phyloP scores from a whole-genome alignment of 2,329 filamentous ascomycete species.

The Apiospora marii region DNA sequence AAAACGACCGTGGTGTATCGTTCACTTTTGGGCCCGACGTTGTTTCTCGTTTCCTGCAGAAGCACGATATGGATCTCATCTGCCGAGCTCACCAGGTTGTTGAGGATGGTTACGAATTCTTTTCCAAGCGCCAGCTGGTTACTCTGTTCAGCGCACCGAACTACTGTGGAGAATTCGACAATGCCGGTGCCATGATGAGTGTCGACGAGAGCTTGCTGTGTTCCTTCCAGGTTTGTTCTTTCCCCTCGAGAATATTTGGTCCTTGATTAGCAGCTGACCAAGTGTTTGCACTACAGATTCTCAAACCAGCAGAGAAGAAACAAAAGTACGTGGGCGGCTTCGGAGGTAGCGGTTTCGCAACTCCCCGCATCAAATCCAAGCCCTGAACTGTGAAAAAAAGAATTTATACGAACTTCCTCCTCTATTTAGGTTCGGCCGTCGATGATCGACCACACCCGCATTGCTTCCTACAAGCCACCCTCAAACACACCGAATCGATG shows the following conservation, averaged over 20 bases:
- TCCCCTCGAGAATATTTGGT: slow-evolving; percentile 32
- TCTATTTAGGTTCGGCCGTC: slow-evolving; percentile 92
- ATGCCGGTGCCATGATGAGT: slow-evolving; percentile 99
- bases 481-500: slow-evolving; percentile 33
- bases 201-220: slow-evolving; percentile 98
- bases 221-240: slow-evolving; percentile 86
- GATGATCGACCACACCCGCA: slow-evolving; percentile 64
- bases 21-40: slow-evolving; percentile 99
- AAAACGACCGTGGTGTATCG: slow-evolving; percentile 97
- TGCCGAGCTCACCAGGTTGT: slow-evolving; percentile 99
- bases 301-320: slow-evolving; percentile 99
- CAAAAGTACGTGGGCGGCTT: slow-evolving; percentile 95
- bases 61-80: slow-evolving; percentile 99
- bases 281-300: slow-evolving; percentile 66
- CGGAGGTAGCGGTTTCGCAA: slow-evolving; percentile 74
- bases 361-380: slow-evolving; percentile 73
- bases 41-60: slow-evolving; percentile 95
- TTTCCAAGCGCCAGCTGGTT: slow-evolving; percentile 96
- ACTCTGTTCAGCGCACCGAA: slow-evolving; percentile 98
- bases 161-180: slow-evolving; percentile 99
- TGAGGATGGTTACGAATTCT: slow-evolving; percentile 99
- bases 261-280: background rate
- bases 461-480: slow-evolving; percentile 20
- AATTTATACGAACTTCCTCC: slow-evolving; percentile 76
- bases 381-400: slow-evolving; percentile 64